These are phyloP conservation scores for Cupressus sempervirens DNA, from an alignment of 75 land plant species.

Conservation along the genomic window DNA sequence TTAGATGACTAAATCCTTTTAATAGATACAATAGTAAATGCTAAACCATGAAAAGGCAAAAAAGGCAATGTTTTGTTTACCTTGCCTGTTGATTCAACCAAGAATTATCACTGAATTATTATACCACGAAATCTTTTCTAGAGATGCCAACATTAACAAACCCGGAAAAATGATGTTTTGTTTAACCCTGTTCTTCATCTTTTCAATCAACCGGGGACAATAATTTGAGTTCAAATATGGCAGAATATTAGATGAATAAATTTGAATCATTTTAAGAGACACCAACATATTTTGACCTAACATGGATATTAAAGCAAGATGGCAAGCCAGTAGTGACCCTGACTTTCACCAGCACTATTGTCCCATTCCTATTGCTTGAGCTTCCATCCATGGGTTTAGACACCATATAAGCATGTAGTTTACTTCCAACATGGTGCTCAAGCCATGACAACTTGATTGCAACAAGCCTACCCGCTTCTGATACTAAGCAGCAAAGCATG, in stretches of 20 bases:
- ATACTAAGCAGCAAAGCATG: too few species aligned
- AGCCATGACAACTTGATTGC: too few species aligned
- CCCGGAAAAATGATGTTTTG: background rate
- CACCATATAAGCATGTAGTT: too few species aligned
- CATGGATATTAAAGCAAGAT: background rate
- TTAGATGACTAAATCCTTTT: background rate
- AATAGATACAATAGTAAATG: background rate
- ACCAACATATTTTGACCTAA: background rate
- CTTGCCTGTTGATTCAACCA: background rate
- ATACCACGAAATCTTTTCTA: background rate
- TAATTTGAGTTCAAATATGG: background rate
- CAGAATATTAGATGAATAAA: background rate
- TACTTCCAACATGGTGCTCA: too few species aligned
- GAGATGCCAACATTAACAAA: too few species aligned
- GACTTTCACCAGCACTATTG: background rate
- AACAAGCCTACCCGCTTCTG: too few species aligned
- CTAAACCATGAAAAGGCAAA: background rate
- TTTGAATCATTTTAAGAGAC: background rate
- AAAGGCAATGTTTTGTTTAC: background rate
- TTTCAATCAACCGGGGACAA: background rate
- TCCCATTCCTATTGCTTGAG: too few species aligned
- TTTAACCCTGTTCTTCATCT: background rate
- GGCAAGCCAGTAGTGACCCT: background rate
- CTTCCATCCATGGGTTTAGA: too few species aligned
- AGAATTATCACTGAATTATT: too few species aligned